Conservation (phyloP, 164 flowering plant species). For the Echeveria elegans region DNA sequence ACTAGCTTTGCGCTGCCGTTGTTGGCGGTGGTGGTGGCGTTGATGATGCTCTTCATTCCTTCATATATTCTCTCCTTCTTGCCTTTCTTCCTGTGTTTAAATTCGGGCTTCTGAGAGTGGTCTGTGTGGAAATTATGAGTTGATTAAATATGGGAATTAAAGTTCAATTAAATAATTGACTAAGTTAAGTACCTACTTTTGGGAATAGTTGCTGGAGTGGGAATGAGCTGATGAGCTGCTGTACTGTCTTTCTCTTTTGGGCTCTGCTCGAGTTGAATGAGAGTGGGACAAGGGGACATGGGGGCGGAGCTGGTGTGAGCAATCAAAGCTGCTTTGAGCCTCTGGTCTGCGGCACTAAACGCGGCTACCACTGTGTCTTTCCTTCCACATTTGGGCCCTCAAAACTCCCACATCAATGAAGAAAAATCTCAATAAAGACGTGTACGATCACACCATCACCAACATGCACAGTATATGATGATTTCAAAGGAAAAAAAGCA, state of each 20-base stretch:
- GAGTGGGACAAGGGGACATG: background rate
- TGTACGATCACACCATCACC: background rate
- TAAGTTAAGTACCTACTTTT: background rate
- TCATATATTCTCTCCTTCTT: background rate
- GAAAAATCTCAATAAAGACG: background rate
- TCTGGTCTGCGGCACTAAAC: background rate
- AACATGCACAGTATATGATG: background rate
- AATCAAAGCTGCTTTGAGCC: background rate
- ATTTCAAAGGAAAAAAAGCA: background rate
- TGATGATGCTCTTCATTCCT: background rate
- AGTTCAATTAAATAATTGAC: background rate
- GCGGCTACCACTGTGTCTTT: background rate
- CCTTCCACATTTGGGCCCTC: background rate
- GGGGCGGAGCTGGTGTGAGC: background rate
- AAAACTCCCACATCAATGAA: background rate
- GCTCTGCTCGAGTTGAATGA: background rate
- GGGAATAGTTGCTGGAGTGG: background rate
- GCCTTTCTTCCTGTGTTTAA: background rate
- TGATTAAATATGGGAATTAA: background rate
- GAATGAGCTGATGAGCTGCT: background rate
- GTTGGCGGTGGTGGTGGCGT: background rate
- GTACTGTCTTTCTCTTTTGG: background rate
- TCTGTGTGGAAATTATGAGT: background rate
- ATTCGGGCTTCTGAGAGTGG: background rate
- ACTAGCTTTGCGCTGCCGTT: slow-evolving; percentile 31